Conservation (phyloP, 371 early-diverging fungal species). For the Syncephalis plumigaleata region DNA sequence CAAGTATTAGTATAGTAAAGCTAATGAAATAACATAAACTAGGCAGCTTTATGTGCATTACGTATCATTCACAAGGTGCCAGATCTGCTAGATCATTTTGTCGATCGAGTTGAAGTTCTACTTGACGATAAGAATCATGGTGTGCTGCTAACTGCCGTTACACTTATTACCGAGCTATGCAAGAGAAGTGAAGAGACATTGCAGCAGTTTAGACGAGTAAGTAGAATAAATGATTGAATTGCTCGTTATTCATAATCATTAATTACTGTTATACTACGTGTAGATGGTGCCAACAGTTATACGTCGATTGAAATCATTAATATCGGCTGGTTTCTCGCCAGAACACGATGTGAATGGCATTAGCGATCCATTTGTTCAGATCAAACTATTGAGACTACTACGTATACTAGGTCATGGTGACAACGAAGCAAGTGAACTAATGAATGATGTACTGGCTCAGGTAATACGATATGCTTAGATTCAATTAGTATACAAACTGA, state of each 20-base stretch:
- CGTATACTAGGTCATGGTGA: slow-evolving; percentile 76
- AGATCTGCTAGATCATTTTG: slow-evolving; percentile 76
- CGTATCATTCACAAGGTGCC: slow-evolving; percentile 85
- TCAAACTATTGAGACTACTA: slow-evolving; percentile 80
- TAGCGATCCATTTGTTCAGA: slow-evolving; percentile 93
- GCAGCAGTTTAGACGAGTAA: slow-evolving; percentile 44
- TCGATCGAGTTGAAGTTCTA: slow-evolving; percentile 46
- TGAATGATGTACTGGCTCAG: slow-evolving; percentile 94
- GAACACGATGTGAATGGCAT: slow-evolving; percentile 95
- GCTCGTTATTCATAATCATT: neutral
- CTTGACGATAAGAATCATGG: slow-evolving; percentile 90
- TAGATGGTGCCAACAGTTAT: slow-evolving; percentile 70
- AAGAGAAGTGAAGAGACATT: slow-evolving; percentile 43
- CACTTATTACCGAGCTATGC: slow-evolving; percentile 87
- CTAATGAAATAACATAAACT: neutral
- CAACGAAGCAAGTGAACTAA: slow-evolving; percentile 73
- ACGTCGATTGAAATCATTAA: slow-evolving; percentile 72
- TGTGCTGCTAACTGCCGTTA: slow-evolving; percentile 79
- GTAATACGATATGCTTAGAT: slow-evolving; percentile 14
- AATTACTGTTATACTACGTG: neutral
- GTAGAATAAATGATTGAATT: neutral
- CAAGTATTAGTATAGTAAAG: neutral
- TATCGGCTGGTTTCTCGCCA: slow-evolving; percentile 75
- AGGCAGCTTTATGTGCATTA: slow-evolving; percentile 87
- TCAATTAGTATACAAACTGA: neutral